phyloP scores from a whole-genome alignment of 2,329 filamentous ascomycete genomes.

The Xylariales sp. region DNA sequence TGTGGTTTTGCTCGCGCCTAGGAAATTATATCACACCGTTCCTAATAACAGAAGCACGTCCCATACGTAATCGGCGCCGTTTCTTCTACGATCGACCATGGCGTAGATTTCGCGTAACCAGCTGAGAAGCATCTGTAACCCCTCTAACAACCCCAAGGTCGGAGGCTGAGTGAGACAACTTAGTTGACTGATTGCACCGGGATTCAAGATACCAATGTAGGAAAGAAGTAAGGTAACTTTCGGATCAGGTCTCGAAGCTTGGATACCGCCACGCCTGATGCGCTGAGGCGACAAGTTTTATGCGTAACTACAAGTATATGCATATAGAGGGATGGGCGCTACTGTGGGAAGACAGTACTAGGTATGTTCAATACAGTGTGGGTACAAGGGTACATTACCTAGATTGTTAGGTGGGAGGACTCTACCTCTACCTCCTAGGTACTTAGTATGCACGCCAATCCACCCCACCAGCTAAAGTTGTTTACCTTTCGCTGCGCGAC shows the following conservation, averaged over 20 bases:
- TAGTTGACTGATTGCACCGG: neutral
- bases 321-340: neutral
- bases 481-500: slow-evolving; percentile 28
- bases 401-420: too few species aligned
- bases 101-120: slow-evolving; percentile 46
- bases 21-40: slow-evolving; percentile 44
- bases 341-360: too few species aligned
- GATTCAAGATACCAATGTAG: slow-evolving; percentile 4
- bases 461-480: slow-evolving; percentile 16
- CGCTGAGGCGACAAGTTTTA: slow-evolving; percentile 14
- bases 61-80: slow-evolving; percentile 51
- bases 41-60: slow-evolving; percentile 50
- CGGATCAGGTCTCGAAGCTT: slow-evolving; percentile 21
- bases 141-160: slow-evolving; percentile 25
- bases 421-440: too few species aligned
- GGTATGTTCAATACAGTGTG: neutral
- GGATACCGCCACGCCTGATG: slow-evolving; percentile 5
- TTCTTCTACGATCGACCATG: slow-evolving; percentile 52
- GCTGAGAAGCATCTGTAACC: slow-evolving; percentile 49
- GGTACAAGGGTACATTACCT: too few species aligned
- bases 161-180: slow-evolving; percentile 21
- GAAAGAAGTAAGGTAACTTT: slow-evolving; percentile 6
- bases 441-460: neutral
- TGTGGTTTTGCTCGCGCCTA: neutral
- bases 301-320: slow-evolving; percentile 3